Percentiles rank a stretch among this genome's conserved stretches.
Conservation (phyloP, 495 filamentous ascomycete genomes). For the Lasiosphaeria ovina region DNA sequence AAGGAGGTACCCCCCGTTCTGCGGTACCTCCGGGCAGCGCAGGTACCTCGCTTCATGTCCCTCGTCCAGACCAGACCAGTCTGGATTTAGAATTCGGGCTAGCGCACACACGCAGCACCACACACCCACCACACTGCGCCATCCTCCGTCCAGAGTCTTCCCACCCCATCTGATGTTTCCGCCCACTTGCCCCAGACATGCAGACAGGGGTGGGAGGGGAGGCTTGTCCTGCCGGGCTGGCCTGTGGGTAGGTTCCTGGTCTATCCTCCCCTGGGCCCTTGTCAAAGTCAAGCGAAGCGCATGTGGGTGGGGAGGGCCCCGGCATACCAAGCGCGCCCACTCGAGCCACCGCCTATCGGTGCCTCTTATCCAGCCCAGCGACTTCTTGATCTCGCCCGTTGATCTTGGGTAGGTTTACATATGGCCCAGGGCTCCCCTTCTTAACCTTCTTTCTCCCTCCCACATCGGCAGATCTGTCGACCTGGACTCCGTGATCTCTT, state of each 20-base stretch:
- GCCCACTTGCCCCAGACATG: conserved; percentile 49
- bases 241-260: conserved; percentile 33
- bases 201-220: conserved; percentile 37
- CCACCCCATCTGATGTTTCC: conserved; percentile 49
- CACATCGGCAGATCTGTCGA: conserved; percentile 50
- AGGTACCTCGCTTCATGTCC: too few species aligned
- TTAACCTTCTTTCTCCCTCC: conserved; percentile 38
- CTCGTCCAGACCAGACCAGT: conserved; percentile 20
- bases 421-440: conserved; percentile 49
- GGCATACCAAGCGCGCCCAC: conserved; percentile 16
- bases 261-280: conserved; percentile 31
- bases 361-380: conserved; percentile 34
- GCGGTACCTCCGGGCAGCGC: conserved; percentile 27
- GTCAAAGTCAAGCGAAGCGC: conserved; percentile 50
- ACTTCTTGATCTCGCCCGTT: conserved; percentile 39
- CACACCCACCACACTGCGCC: conserved; percentile 27
- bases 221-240: conserved; percentile 24
- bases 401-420: conserved; percentile 46
- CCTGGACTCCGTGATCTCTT: conserved; percentile 46
- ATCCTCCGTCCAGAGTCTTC: conserved; percentile 27
- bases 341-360: conserved; percentile 25
- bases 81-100: conserved; percentile 35
- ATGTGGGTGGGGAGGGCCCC: conserved; percentile 28
- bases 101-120: not conserved
- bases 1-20: conserved; percentile 21